Conservation (phyloP, 306 rosid species). For the Echinosophora koreensis region DNA sequence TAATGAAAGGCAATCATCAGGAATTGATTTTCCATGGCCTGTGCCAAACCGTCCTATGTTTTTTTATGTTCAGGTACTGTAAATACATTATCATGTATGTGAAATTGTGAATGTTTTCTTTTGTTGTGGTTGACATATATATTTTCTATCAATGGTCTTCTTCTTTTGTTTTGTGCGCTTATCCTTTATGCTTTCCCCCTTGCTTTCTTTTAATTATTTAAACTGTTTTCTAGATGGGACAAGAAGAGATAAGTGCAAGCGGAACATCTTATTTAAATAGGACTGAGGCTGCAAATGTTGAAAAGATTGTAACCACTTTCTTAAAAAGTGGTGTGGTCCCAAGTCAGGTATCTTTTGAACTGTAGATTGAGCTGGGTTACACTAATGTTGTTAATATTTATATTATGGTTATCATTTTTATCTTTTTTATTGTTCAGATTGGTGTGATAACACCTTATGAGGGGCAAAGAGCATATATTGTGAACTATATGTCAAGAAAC, state of each 20-base stretch:
- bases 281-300: constrained; percentile 99
- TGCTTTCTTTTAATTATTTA: constrained; percentile 22
- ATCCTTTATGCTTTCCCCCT: not conserved
- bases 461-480: constrained; percentile 98
- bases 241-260: constrained; percentile 99
- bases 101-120: not conserved
- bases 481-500: constrained; percentile 96
- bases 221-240: constrained; percentile 86
- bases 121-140: constrained; percentile 33
- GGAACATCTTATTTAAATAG: constrained; percentile 98
- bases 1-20: constrained; percentile 91
- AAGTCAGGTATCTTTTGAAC: constrained; percentile 71
- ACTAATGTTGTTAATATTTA: constrained; percentile 6
- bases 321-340: constrained; percentile 97
- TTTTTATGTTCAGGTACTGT: constrained; percentile 93
- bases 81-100: constrained; percentile 12
- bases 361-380: not conserved
- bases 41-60: constrained; percentile 99
- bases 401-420: constrained; percentile 9
- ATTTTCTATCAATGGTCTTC: not conserved
- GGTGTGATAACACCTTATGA: constrained; percentile 99
- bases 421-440: constrained; percentile 58
- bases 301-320: constrained; percentile 98
- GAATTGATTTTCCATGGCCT: constrained; percentile 99
- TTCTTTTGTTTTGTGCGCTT: constrained; percentile 11